Base-by-base conservation (phyloP, 305 asterid genomes). In the Solanum hybrid region DNA sequence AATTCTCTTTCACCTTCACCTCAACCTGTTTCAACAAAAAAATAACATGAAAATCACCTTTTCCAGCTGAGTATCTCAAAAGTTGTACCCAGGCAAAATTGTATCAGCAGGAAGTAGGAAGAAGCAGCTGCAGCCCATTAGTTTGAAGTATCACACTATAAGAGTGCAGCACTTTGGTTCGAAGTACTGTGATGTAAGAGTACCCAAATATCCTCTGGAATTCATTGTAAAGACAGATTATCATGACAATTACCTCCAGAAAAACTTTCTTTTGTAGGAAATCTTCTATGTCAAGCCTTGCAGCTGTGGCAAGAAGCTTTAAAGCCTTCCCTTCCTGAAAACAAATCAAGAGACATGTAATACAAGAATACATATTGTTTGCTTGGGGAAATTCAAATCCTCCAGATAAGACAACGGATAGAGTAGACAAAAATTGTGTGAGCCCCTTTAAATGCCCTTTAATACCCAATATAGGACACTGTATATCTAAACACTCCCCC, bases 261-360 rank as follows among this genome's bases (percentile, higher is more conserved):
- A 93, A 97, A 81, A 97, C 98, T 90, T 95, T 96, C 94, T 97
- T 97, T 94, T 97, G 99, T 95, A 97, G 90, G 94, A 97, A 97
- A 96, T 96, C 99, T 95, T 97, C 99, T 76, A 97, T 97, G 91
- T 97, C 99, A 86, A 96, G 96, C 89, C 99, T 95, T 85, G 99
- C 97, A 90, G 99, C 99, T 26, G 99, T 96, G 72, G 99, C 98
- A 76, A 96, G 96, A 82, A 96, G 95, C 96, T 95, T 97, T 89
- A 97, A 91, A 87, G 99, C 99, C 93, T 95, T 97, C 65, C 99
- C 99, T 91, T 95, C 99, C 99, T 97, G 92, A 84, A 79, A 91
- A 88, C 38, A 87, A 86, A 90, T 86, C 72, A 86, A 10, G 88
- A 91, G 85, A 27, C 39, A 39, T 72, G 36, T 22, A 85, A 84